phyloP scores from a whole-genome alignment of 1,139 yeast genomes.

The Geotrichum siamense region DNA sequence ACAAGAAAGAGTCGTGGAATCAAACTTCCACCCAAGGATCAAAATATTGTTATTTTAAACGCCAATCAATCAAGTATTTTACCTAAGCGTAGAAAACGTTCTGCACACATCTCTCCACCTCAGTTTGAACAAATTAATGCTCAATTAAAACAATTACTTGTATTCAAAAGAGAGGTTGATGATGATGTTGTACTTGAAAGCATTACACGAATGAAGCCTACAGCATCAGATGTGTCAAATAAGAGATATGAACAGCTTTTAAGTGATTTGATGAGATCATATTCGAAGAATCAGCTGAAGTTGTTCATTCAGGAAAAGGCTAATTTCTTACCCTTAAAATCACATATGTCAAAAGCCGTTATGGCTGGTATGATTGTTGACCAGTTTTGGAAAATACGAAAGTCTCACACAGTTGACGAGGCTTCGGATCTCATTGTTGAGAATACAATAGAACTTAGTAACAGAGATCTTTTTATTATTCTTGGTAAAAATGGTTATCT shows the following conservation, averaged over 20 bases:
- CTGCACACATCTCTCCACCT: conserved; percentile 12
- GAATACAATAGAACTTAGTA: conserved; percentile 36
- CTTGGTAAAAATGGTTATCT: conserved; percentile 43
- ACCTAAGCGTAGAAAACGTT: conserved; percentile 21
- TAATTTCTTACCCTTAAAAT: conserved; percentile 12
- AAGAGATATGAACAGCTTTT: conserved; percentile 32
- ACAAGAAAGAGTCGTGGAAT: conserved; percentile 13
- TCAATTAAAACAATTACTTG: conserved; percentile 32
- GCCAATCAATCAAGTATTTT: conserved; percentile 27
- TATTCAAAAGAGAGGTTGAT: conserved; percentile 31
- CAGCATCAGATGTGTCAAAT: conserved; percentile 25
- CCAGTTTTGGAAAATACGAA: conserved; percentile 39
- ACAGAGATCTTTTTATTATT: conserved; percentile 45
- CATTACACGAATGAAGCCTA: conserved; percentile 35
- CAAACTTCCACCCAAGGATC: conserved; percentile 17
- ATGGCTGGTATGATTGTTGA: conserved; percentile 32
- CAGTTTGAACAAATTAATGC: conserved; percentile 24
- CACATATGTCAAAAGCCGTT: conserved; percentile 20
- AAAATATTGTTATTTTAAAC: conserved; percentile 26
- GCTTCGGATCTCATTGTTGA: conserved; percentile 41
- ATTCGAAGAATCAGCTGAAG: conserved; percentile 32
- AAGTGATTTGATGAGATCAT: conserved; percentile 30
- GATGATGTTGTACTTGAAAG: conserved; percentile 28
- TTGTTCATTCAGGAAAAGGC: conserved; percentile 21
- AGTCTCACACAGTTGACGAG: conserved; percentile 32